phyloP scores from a whole-genome alignment of 2,329 filamentous ascomycete genomes.

The Tricladium varicosporioides region DNA sequence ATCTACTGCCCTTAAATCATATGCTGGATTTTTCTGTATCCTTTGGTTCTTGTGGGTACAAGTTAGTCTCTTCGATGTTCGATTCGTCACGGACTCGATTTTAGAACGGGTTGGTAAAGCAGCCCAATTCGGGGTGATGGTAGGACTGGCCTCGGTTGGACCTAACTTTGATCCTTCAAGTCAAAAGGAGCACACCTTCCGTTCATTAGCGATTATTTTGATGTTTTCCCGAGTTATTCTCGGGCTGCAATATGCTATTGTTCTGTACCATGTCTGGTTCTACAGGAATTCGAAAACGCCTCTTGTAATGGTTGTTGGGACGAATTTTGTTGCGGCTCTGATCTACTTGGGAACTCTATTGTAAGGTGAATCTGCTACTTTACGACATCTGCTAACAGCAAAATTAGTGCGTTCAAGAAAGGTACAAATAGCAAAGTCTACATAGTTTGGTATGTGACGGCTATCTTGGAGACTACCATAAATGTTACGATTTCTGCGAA shows the following conservation, averaged over 20 bases:
- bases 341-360: conserved; percentile 24
- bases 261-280: conserved; percentile 21
- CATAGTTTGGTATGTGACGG: conserved; percentile 23
- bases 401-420: conserved; percentile 4
- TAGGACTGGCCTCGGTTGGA: conserved; percentile 37
- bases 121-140: conserved; percentile 53
- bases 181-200: conserved; percentile 12
- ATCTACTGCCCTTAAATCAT: conserved; percentile 43
- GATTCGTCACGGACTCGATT: conserved; percentile 54
- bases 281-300: conserved; percentile 22
- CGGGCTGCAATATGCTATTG: conserved; percentile 35
- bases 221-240: conserved; percentile 38
- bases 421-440: conserved; percentile 8
- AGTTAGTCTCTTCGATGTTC: conserved; percentile 55
- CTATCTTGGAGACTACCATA: conserved; percentile 20
- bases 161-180: conserved; percentile 37
- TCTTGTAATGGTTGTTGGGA: conserved; percentile 11
- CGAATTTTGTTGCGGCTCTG: conserved; percentile 21
- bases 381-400: not conserved
- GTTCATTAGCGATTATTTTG: conserved; percentile 34
- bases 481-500: conserved; percentile 24
- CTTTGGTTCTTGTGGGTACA: conserved; percentile 60
- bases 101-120: conserved; percentile 54
- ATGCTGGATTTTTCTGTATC: conserved; percentile 49
- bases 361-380: conserved; percentile 5